Evolutionary conservation across 257 asterid species (phyloP).

Genomic region (Datura wrightii): DNA sequence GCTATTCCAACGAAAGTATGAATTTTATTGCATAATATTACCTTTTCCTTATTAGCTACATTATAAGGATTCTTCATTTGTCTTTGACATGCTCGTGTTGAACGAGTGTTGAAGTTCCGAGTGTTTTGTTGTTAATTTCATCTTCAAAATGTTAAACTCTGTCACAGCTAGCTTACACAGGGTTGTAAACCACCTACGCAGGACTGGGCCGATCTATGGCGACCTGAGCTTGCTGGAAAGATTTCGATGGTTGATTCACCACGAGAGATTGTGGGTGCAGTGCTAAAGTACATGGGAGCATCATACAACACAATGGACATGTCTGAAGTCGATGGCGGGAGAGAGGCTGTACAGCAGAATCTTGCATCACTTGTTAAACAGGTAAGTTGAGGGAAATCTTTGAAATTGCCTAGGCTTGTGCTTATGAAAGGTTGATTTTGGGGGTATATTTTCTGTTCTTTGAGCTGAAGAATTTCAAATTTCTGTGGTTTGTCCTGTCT

Average conservation of each 20-base stretch:
- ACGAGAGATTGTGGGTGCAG: slow-evolving; percentile 88
- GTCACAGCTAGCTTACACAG: not conserved
- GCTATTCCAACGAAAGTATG: not conserved
- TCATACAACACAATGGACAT: slow-evolving; percentile 80
- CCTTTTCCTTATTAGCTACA: not conserved
- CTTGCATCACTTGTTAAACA: slow-evolving; percentile 71
- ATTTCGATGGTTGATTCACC: slow-evolving; percentile 94
- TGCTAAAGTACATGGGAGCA: slow-evolving; percentile 85
- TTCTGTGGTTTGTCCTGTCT: not conserved
- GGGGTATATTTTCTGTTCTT: not conserved
- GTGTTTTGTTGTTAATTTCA: not conserved
- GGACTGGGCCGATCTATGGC: slow-evolving; percentile 99
- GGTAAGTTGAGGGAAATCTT: slow-evolving; percentile 46
- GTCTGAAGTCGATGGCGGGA: slow-evolving; percentile 81
- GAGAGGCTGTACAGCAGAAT: slow-evolving; percentile 67
- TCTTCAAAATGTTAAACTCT: not conserved
- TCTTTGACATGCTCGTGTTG: not conserved
- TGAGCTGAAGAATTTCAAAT: not conserved
- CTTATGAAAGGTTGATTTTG: not conserved
- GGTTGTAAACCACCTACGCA: slow-evolving; percentile 41
- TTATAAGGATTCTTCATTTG: not conserved
- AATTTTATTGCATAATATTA: not conserved
- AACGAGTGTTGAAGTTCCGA: not conserved
- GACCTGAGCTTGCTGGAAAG: slow-evolving; percentile 90
- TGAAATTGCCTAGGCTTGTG: not conserved